A percentile compares a stretch with the other conserved stretches of the same genome.
These are phyloP conservation scores for Darksidea phi DNA, from an alignment of 495 filamentous ascomycete genomes.

Conservation along the genomic window DNA sequence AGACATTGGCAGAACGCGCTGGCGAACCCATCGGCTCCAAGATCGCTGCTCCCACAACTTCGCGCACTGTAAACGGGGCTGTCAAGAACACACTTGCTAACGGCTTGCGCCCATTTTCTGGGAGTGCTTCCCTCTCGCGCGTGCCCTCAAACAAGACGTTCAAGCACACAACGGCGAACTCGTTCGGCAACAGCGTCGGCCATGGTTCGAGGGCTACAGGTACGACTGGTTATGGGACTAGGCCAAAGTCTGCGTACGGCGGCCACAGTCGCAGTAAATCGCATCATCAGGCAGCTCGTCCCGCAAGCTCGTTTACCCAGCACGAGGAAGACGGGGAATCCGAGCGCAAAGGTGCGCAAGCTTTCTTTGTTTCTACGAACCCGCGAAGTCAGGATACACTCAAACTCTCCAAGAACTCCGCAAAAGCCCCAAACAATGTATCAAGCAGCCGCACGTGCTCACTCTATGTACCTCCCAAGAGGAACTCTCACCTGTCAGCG, in stretches of 20 bases:
- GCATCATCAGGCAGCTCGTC: constrained; percentile 19
- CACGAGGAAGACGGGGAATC: constrained; percentile 15
- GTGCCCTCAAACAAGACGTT: constrained; percentile 16
- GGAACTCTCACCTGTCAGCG: not conserved
- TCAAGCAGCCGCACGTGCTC: constrained; percentile 1
- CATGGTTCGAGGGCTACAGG: constrained; percentile 9
- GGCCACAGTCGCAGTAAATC: constrained; percentile 29
- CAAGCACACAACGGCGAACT: constrained; percentile 15
- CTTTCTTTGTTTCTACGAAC: constrained; percentile 23
- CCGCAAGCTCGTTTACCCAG: constrained; percentile 17
- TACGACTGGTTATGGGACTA: constrained; percentile 1
- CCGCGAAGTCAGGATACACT: not conserved
- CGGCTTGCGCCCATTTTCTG: constrained; percentile 9
- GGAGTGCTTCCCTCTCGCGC: constrained; percentile 27
- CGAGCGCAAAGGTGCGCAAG: constrained; percentile 24
- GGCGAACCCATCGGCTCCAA: constrained; percentile 27
- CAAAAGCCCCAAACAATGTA: not conserved
- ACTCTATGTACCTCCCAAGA: not conserved
- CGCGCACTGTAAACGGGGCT: constrained; percentile 16
- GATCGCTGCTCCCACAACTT: constrained; percentile 21
- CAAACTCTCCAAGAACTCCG: not conserved
- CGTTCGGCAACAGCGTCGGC: constrained; percentile 23
- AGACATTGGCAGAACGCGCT: constrained; percentile 32
- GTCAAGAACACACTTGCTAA: constrained; percentile 21
- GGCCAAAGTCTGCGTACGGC: constrained; percentile 18